These are phyloP conservation scores for Rehmannia glutinosa DNA, from an alignment of 257 asterid species.

Conservation along the genomic window DNA sequence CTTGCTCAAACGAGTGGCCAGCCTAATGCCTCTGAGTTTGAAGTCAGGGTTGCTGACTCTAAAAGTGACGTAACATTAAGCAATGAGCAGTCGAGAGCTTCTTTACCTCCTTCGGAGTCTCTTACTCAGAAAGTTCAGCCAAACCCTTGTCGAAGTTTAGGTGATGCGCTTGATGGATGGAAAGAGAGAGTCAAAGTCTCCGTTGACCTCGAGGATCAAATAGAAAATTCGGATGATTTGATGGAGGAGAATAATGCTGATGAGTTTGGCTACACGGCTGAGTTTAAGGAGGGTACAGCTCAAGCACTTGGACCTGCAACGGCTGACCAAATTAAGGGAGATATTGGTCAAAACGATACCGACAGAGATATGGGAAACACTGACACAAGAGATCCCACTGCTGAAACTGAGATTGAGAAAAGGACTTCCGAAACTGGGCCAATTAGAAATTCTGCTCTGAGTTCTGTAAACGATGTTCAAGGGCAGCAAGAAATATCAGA, in stretches of 20 bases:
- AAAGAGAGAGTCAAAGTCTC: slow-evolving; percentile 91
- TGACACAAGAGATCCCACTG: slow-evolving; percentile 33
- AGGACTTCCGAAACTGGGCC: slow-evolving; percentile 43
- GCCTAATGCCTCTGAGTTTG: slow-evolving; percentile 51
- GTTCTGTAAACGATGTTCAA: slow-evolving; percentile 27
- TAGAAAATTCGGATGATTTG: slow-evolving; percentile 40
- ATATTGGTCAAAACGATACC: slow-evolving; percentile 42
- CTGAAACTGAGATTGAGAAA: slow-evolving; percentile 50
- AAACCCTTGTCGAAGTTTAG: slow-evolving; percentile 83
- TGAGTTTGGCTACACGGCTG: slow-evolving; percentile 87
- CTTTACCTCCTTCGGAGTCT: slow-evolving; percentile 41
- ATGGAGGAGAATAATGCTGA: slow-evolving; percentile 63
- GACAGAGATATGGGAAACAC: slow-evolving; percentile 37
- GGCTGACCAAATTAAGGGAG: slow-evolving; percentile 67
- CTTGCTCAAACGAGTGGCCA: slow-evolving; percentile 57
- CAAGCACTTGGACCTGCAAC: slow-evolving; percentile 99
- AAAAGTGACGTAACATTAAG: slow-evolving; percentile 42
- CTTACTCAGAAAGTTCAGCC: slow-evolving; percentile 51
- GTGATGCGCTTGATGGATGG: slow-evolving; percentile 95
- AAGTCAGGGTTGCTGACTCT: slow-evolving; percentile 50
- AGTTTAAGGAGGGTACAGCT: slow-evolving; percentile 76
- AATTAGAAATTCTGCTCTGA: slow-evolving; percentile 29
- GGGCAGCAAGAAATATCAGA: slow-evolving; percentile 27
- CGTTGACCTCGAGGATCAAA: slow-evolving; percentile 53
- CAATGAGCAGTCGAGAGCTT: slow-evolving; percentile 35